phyloP scores from a whole-genome alignment of 2,329 filamentous ascomycete genomes.

The Arthrobotrys conoides region DNA sequence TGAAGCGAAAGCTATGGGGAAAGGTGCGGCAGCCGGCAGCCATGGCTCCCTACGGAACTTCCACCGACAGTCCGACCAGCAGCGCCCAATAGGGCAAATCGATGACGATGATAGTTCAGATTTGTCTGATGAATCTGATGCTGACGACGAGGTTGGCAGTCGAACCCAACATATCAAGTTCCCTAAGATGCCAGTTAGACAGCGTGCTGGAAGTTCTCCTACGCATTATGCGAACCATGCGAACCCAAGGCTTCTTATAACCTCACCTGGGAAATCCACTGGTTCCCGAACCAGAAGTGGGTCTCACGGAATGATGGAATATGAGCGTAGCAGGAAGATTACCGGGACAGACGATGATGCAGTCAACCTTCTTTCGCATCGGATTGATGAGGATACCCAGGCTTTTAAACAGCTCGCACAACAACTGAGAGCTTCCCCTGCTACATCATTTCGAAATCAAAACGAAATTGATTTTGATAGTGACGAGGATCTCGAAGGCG shows the following conservation, averaged over 20 bases:
- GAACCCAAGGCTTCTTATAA: slow-evolving; percentile 75
- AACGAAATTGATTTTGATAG: slow-evolving; percentile 59
- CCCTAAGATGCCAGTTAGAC: slow-evolving; percentile 91
- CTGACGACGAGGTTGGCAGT: slow-evolving; percentile 77
- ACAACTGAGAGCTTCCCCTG: slow-evolving; percentile 63
- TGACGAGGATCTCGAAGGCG: slow-evolving; percentile 62
- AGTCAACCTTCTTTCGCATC: slow-evolving; percentile 62
- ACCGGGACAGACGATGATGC: slow-evolving; percentile 61
- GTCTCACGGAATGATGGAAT: slow-evolving; percentile 65
- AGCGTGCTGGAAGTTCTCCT: slow-evolving; percentile 89
- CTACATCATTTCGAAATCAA: slow-evolving; percentile 62
- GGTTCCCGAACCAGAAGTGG: slow-evolving; percentile 66
- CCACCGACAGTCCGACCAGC: slow-evolving; percentile 74
- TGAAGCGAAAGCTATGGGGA: slow-evolving; percentile 71
- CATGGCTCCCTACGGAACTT: slow-evolving; percentile 75
- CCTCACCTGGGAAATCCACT: slow-evolving; percentile 74
- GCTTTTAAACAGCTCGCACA: slow-evolving; percentile 62
- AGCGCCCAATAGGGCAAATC: slow-evolving; percentile 69
- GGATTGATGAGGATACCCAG: slow-evolving; percentile 60
- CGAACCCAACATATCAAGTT: slow-evolving; percentile 94
- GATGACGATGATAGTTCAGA: slow-evolving; percentile 87
- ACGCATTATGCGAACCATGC: slow-evolving; percentile 71
- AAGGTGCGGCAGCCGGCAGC: slow-evolving; percentile 77
- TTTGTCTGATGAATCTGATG: slow-evolving; percentile 85
- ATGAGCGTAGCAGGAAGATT: slow-evolving; percentile 61